Evolutionary conservation across 805 yeast genomes (phyloP), one percentile per base, ranked within the genome.

Genomic region (Cyberlindnera meyerae): DNA sequence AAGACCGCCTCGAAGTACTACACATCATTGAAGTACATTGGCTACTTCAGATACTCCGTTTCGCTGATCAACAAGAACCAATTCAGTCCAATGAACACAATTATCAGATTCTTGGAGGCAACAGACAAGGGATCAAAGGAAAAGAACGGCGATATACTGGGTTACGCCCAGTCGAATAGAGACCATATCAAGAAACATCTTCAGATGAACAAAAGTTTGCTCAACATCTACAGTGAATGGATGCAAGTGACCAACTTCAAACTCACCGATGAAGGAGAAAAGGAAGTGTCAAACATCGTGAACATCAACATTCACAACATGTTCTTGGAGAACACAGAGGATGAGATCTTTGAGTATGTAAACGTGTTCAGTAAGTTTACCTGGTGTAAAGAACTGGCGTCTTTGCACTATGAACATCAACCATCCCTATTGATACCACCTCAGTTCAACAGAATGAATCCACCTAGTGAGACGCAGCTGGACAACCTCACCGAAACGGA

Each of bases 61-160:
- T 18, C 31, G 3, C 27, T 37, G 11, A 18, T 49, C 17, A 39
- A 33, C 5, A 33, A 29, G 1, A 34, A 46, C 24, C 39, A 41
- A 22, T 48, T 49, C 31, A 29, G 33, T 24, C 31, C 48, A 1
- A 42, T 49, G 49, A 39, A 42, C 13, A 37, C 40, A 11, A 42
- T 47, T 14, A 39, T 49, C 16, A 44, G 36, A 26, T 47, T 42
- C 26, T 25, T 49, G 29, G 49, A 49, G 29, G 31, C 43, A 2
- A 35, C n/a, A n/a, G n/a, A 37, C 34, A 49, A 48, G 15, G 30
- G 34, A 13, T 18, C 29, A 9, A 30, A 27, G 12, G 12, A 36
- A 11, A 26, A 17, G 6, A 37, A 40, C 12, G 42, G 41, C 3
- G 24, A 31, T 8, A 15, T 25, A 11, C 6, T 35, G 3, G 15